phyloP scores from a whole-genome alignment of 2,329 filamentous ascomycete species.

The Pseudogymnoascus sp. region DNA sequence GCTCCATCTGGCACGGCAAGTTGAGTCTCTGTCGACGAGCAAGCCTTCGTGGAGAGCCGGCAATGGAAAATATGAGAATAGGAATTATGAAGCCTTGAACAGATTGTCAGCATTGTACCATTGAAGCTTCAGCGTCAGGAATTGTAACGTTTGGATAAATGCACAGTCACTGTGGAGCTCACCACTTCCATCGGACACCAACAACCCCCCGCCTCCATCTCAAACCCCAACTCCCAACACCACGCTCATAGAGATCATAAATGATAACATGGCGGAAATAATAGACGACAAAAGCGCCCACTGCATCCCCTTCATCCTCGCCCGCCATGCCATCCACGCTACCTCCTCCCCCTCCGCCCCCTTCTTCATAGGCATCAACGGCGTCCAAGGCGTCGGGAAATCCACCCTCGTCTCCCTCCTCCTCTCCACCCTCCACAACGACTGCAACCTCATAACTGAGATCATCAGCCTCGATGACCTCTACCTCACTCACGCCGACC shows the following conservation, averaged over 20 bases:
- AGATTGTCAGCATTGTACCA: background rate
- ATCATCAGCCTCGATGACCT: conserved; percentile 61
- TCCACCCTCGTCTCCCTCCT: conserved; percentile 72
- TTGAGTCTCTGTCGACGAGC: background rate
- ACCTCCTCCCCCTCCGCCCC: conserved; percentile 37
- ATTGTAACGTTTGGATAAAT: background rate
- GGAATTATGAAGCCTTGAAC: background rate
- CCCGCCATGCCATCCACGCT: conserved; percentile 45
- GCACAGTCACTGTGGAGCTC: background rate
- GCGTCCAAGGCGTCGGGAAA: conserved; percentile 87
- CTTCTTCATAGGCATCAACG: conserved; percentile 82
- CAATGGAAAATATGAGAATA: background rate
- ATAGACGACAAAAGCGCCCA: conserved; percentile 70
- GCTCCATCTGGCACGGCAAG: background rate
- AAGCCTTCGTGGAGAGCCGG: background rate
- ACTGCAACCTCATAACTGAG: conserved; percentile 44
- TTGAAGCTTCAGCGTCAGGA: background rate
- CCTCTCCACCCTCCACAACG: conserved; percentile 40
- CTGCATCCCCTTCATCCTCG: conserved; percentile 68
- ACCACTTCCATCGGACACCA: background rate
- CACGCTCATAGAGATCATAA: background rate
- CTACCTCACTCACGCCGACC: conserved; percentile 53
- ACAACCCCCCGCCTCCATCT: background rate
- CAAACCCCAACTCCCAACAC: background rate
- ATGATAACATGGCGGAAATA: conserved; percentile 40